These are phyloP conservation scores for Rhizoclosmatium globosum DNA, from an alignment of 192 early-diverging fungal genomes.

Conservation along the genomic window DNA sequence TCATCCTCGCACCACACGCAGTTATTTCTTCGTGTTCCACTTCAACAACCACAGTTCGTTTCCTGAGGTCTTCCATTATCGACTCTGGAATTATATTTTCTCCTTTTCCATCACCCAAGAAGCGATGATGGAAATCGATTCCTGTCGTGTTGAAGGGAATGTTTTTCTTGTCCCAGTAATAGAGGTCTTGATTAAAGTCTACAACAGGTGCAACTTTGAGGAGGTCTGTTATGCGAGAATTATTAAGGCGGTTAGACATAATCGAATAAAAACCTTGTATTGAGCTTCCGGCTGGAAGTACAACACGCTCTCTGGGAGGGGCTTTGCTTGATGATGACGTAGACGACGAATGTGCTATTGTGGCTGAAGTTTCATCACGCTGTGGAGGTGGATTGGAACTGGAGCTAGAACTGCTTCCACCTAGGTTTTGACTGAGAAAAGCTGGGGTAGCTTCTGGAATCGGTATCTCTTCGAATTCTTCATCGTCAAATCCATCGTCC, in stretches of 20 bases:
- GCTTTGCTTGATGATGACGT: not conserved
- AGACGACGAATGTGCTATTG: not conserved
- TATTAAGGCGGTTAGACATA: not conserved
- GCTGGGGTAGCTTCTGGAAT: not conserved
- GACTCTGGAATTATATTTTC: conserved; percentile 31
- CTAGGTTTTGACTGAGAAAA: not conserved
- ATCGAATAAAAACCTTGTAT: conserved; percentile 11
- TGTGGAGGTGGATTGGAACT: not conserved
- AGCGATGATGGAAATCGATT: conserved; percentile 30
- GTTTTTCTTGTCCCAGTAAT: conserved; percentile 37
- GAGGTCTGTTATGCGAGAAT: conserved; percentile 14
- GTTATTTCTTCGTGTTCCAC: conserved; percentile 15
- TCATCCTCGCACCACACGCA: conserved; percentile 22
- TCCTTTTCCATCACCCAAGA: conserved; percentile 25
- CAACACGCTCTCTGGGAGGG: not conserved
- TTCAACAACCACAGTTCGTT: conserved; percentile 15
- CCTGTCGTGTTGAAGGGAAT: conserved; percentile 29
- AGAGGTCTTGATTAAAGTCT: conserved; percentile 21
- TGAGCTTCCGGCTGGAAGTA: conserved; percentile 2
- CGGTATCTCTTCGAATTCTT: conserved; percentile 28
- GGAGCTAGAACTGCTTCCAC: not conserved
- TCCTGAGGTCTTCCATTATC: conserved; percentile 21
- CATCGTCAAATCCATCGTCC: conserved; percentile 4
- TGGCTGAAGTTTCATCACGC: not conserved
- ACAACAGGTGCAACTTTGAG: conserved; percentile 32